A percentile compares a stretch with the other conserved stretches of the same genome.
phyloP scores from a whole-genome alignment of 148 eudicot species.

The Talinum fruticosum region DNA sequence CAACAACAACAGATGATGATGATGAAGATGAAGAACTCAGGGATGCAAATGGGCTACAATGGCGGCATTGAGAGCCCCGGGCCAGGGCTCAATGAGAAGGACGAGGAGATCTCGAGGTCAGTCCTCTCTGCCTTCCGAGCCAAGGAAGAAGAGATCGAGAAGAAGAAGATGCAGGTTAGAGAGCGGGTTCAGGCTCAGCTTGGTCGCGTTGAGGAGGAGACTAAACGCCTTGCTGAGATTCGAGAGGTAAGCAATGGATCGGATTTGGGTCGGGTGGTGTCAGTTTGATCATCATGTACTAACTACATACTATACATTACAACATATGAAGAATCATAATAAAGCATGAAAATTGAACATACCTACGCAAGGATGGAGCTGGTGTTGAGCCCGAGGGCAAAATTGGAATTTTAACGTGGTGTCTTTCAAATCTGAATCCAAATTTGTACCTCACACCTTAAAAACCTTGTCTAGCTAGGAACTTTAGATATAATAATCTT shows the following conservation, averaged over 20 bases:
- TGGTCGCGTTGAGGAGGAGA: slow-evolving; percentile 80
- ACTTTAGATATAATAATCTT: no score
- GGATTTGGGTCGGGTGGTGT: not conserved
- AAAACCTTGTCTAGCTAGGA: no score
- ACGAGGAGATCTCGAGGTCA: slow-evolving; percentile 67
- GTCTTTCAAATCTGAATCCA: no score
- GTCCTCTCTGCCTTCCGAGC: slow-evolving; percentile 62
- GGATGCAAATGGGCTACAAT: slow-evolving; percentile 31
- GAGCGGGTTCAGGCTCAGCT: slow-evolving; percentile 70
- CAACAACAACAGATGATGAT: slow-evolving; percentile 31
- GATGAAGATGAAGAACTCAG: slow-evolving; percentile 48
- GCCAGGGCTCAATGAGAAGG: slow-evolving; percentile 44
- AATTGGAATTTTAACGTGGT: no score
- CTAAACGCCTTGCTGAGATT: slow-evolving; percentile 80
- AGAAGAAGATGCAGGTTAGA: slow-evolving; percentile 62
- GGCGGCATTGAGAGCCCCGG: slow-evolving; percentile 39
- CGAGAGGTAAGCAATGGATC: slow-evolving; percentile 55
- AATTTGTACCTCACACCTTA: no score
- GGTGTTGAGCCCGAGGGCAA: no score
- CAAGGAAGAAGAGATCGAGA: slow-evolving; percentile 94
- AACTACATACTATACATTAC: no score
- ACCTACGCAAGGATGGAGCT: no score
- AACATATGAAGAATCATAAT: no score
- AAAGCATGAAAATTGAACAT: no score
- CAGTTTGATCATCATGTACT: not conserved